Percentiles rank a stretch among this genome's conserved stretches.
phyloP scores from a whole-genome alignment of 2,329 filamentous ascomycete species.

The Spiromastix sp. region DNA sequence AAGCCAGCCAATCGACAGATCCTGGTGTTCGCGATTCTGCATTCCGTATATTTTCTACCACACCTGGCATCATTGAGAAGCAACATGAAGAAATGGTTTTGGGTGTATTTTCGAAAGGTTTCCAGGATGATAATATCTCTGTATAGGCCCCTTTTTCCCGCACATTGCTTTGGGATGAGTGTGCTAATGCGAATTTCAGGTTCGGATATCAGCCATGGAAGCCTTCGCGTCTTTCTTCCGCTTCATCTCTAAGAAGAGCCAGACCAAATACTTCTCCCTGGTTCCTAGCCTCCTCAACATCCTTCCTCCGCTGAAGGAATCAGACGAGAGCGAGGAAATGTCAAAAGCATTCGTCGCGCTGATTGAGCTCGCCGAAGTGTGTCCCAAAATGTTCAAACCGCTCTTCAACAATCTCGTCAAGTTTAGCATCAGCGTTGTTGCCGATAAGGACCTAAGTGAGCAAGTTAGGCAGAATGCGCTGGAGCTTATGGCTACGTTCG shows the following conservation, averaged over 20 bases:
- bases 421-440: slow-evolving; percentile 86
- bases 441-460: slow-evolving; percentile 89
- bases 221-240: slow-evolving; percentile 95
- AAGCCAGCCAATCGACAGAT: slow-evolving; percentile 78
- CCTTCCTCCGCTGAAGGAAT: slow-evolving; percentile 84
- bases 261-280: slow-evolving; percentile 76
- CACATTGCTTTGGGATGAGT: slow-evolving; percentile 2
- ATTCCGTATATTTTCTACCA: slow-evolving; percentile 91
- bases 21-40: slow-evolving; percentile 80
- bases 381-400: slow-evolving; percentile 93
- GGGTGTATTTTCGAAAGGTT: slow-evolving; percentile 79
- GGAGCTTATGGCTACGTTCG: slow-evolving; percentile 96
- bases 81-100: slow-evolving; percentile 89
- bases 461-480: slow-evolving; percentile 87
- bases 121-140: slow-evolving; percentile 74
- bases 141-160: slow-evolving; percentile 35
- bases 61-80: slow-evolving; percentile 89
- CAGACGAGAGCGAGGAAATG: slow-evolving; percentile 79
- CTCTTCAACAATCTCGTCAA: slow-evolving; percentile 89
- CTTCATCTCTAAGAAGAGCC: slow-evolving; percentile 76
- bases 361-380: slow-evolving; percentile 89
- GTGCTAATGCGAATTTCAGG: slow-evolving; percentile 39
- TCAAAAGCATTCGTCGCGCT: slow-evolving; percentile 82
- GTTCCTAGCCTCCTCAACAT: slow-evolving; percentile 91
- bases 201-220: slow-evolving; percentile 88